phyloP scores from a whole-genome alignment of 2,329 filamentous ascomycete species.

The Ceratocystis eucalypticola region DNA sequence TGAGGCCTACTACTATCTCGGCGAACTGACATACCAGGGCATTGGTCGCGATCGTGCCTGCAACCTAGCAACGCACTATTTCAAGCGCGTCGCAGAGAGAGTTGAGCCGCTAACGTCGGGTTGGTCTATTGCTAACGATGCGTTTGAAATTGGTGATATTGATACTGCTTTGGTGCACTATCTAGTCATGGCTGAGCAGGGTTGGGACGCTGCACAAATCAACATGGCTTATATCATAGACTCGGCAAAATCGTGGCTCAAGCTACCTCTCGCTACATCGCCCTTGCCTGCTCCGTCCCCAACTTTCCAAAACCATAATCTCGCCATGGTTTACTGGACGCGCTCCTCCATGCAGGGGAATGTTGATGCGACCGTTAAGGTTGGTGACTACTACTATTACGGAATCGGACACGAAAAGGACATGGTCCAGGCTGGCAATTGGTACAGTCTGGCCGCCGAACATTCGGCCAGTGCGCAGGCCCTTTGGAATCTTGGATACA shows the following conservation, averaged over 20 bases:
- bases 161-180: conserved; percentile 70
- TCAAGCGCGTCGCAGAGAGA: conserved; percentile 64
- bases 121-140: conserved; percentile 69
- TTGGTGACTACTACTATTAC: conserved; percentile 91
- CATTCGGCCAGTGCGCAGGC: conserved; percentile 87
- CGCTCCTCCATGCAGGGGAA: conserved; percentile 87
- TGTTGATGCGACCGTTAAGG: conserved; percentile 87
- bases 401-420: conserved; percentile 63
- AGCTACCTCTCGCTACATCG: conserved; percentile 31
- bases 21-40: conserved; percentile 70
- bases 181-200: conserved; percentile 81
- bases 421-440: conserved; percentile 76
- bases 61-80: conserved; percentile 62
- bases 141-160: conserved; percentile 64
- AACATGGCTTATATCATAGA: conserved; percentile 84
- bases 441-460: conserved; percentile 85
- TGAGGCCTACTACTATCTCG: conserved; percentile 84
- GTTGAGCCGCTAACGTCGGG: conserved; percentile 62
- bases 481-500: conserved; percentile 95
- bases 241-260: conserved; percentile 48
- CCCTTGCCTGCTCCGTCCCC: conserved; percentile 14
- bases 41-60: conserved; percentile 71
- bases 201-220: conserved; percentile 77
- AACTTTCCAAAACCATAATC: conserved; percentile 37
- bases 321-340: conserved; percentile 89